Evolutionary conservation across 257 asterid species (phyloP).

Genomic region (Paraleonurus japonicus): DNA sequence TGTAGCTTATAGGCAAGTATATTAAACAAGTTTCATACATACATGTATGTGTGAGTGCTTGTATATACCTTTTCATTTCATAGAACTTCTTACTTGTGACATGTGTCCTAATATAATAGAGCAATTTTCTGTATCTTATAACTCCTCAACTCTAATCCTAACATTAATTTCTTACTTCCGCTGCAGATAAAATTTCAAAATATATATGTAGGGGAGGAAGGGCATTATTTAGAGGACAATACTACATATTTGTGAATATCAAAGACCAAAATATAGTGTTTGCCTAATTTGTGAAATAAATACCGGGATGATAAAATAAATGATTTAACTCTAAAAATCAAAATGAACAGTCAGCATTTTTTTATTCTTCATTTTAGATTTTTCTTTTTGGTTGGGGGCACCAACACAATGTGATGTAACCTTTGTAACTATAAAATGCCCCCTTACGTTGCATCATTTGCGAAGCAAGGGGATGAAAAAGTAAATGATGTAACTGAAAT

Average conservation of each 20-base stretch:
- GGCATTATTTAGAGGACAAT: not conserved
- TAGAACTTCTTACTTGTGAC: not conserved
- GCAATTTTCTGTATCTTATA: constrained; percentile 13
- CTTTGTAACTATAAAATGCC: not conserved
- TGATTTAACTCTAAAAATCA: not conserved
- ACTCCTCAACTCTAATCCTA: constrained; percentile 9
- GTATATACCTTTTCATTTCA: not conserved
- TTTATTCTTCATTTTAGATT: not conserved
- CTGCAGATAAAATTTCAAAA: constrained; percentile 5
- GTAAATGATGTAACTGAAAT: constrained; percentile 7
- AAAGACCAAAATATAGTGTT: not conserved
- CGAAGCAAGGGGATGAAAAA: constrained; percentile 13
- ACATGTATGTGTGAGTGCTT: not conserved
- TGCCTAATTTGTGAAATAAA: not conserved
- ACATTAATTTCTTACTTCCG: not conserved
- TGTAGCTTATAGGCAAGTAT: constrained; percentile 1
- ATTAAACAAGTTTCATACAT: not conserved
- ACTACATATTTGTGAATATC: not conserved
- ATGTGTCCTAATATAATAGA: not conserved
- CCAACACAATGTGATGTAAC: not conserved
- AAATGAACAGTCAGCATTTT: not conserved
- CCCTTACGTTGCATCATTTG: not conserved
- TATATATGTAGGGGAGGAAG: not conserved
- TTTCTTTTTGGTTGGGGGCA: not conserved
- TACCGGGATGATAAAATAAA: not conserved